Percentiles rank a stretch among this genome's conserved stretches.
Evolutionary conservation across 2,329 filamentous ascomycete species (phyloP).

Genomic region (Rutstroemia sp.): DNA sequence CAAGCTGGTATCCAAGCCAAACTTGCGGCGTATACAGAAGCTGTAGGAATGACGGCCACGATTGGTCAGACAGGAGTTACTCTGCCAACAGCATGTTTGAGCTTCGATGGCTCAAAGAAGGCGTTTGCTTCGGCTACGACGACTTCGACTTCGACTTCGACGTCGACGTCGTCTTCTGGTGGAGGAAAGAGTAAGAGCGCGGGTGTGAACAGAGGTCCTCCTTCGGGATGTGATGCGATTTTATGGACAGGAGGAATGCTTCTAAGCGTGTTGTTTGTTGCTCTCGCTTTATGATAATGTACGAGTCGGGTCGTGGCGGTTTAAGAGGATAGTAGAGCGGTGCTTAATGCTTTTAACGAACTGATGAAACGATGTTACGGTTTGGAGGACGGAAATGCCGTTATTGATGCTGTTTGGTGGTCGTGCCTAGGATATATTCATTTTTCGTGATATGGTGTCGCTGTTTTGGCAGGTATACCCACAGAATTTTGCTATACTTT

Average conservation of each 20-base stretch:
- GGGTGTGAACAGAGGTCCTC: not conserved
- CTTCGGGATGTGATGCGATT: not conserved
- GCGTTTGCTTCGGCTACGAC: not conserved
- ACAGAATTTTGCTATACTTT: too few species aligned
- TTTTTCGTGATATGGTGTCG: too few species aligned
- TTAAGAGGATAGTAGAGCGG: too few species aligned
- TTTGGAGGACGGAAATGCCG: too few species aligned
- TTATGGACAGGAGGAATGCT: not conserved
- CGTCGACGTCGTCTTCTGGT: not conserved
- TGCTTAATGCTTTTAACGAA: too few species aligned
- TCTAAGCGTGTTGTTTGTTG: not conserved
- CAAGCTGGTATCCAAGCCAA: not conserved
- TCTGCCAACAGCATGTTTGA: slow-evolving; percentile 2
- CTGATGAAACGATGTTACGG: too few species aligned
- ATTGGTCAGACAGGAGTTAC: not conserved
- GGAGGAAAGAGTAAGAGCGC: not conserved
- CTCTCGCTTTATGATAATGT: not conserved
- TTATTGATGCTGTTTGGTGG: too few species aligned
- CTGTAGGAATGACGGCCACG: not conserved
- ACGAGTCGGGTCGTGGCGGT: not conserved
- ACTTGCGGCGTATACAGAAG: not conserved
- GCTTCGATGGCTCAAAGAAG: not conserved
- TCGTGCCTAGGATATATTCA: too few species aligned
- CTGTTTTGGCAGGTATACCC: too few species aligned
- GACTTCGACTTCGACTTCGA: not conserved